A percentile compares a stretch with the other conserved stretches of the same genome.
These are phyloP conservation scores for Ormosia emarginata DNA, from an alignment of 306 rosid genomes.

Conservation along the genomic window DNA sequence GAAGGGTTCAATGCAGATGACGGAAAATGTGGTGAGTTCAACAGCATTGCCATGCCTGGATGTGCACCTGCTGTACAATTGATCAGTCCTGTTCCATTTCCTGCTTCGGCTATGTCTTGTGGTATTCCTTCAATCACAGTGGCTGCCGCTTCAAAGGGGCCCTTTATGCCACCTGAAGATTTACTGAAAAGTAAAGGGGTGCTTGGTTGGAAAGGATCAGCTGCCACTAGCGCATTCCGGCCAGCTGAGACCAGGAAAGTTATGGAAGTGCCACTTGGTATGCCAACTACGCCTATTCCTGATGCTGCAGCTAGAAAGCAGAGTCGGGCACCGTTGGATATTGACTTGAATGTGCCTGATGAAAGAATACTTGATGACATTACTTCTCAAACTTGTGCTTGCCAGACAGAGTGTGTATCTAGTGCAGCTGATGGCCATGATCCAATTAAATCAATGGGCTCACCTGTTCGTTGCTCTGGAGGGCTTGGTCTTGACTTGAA, in stretches of 20 bases:
- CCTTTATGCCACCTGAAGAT: slow-evolving; percentile 58
- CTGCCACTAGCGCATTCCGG: slow-evolving; percentile 85
- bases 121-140: slow-evolving; percentile 56
- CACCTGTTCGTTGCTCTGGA: slow-evolving; percentile 40
- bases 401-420: slow-evolving; percentile 15
- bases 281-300: slow-evolving; percentile 3
- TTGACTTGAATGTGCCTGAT: slow-evolving; percentile 72
- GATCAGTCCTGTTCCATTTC: slow-evolving; percentile 51
- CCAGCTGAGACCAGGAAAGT: slow-evolving; percentile 80
- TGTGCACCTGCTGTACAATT: slow-evolving; percentile 37
- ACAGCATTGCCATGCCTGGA: slow-evolving; percentile 29
- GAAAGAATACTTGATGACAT: slow-evolving; percentile 63
- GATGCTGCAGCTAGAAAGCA: slow-evolving; percentile 33
- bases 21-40: slow-evolving; percentile 46
- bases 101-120: slow-evolving; percentile 42
- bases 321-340: slow-evolving; percentile 46
- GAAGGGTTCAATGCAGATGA: slow-evolving; percentile 69
- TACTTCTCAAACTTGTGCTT: slow-evolving; percentile 30
- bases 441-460: not conserved
- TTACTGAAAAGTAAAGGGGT: slow-evolving; percentile 61
- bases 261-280: slow-evolving; percentile 33
- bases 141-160: slow-evolving; percentile 71
- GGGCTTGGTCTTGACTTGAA: slow-evolving; percentile 80
- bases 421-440: slow-evolving; percentile 17
- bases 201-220: slow-evolving; percentile 83